These are phyloP conservation scores for Przewalskia tangutica DNA, from an alignment of 257 asterid genomes.

Conservation along the genomic window DNA sequence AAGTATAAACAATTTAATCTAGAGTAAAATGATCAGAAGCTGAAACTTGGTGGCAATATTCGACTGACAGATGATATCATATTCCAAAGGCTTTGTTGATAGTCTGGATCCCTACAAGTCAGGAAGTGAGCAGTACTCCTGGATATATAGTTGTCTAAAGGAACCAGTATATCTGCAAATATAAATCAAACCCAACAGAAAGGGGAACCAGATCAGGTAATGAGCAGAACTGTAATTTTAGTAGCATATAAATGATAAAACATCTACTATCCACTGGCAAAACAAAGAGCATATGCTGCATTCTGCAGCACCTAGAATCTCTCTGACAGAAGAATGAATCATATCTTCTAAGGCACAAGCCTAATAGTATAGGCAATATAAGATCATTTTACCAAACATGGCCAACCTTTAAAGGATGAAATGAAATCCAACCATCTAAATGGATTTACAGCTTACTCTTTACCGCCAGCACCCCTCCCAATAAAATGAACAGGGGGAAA, in stretches of 20 bases:
- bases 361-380: background rate
- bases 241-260: background rate
- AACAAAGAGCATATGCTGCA: background rate
- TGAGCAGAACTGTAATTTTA: background rate
- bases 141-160: constrained; percentile 88
- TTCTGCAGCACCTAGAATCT: background rate
- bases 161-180: constrained; percentile 79
- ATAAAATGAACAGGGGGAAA: background rate
- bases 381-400: background rate
- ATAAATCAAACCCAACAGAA: background rate
- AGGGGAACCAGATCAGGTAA: background rate
- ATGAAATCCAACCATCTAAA: background rate
- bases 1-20: background rate
- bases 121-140: constrained; percentile 84
- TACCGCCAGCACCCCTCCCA: background rate
- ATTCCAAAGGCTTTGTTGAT: constrained; percentile 96
- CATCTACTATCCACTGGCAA: background rate
- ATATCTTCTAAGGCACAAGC: background rate
- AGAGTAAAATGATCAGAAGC: background rate
- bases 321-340: background rate
- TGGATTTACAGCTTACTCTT: background rate
- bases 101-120: constrained; percentile 91
- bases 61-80: constrained; percentile 83
- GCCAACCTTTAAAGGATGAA: background rate
- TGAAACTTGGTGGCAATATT: background rate